phyloP scores from a whole-genome alignment of 768 basidiomycete species.

The Boletellus ananiceps region DNA sequence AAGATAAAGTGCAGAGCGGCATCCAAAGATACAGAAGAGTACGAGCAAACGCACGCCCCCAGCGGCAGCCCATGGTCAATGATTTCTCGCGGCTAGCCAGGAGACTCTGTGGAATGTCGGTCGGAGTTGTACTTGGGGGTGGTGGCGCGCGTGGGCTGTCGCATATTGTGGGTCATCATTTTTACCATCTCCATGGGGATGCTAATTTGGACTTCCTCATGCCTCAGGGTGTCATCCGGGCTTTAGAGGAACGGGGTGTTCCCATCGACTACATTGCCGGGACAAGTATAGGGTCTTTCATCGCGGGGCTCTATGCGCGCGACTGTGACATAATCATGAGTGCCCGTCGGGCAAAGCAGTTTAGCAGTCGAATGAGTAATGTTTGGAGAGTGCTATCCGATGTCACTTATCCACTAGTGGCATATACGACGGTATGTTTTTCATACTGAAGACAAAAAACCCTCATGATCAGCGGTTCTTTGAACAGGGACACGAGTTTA shows the following conservation, averaged over 20 bases:
- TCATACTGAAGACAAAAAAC: background rate
- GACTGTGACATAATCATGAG: constrained; percentile 89
- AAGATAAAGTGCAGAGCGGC: constrained; percentile 84
- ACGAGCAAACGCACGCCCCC: constrained; percentile 56
- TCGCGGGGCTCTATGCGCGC: constrained; percentile 92
- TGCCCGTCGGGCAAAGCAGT: constrained; percentile 84
- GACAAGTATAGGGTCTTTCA: constrained; percentile 89
- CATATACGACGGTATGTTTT: constrained; percentile 62
- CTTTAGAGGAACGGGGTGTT: constrained; percentile 85
- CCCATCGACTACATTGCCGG: constrained; percentile 94
- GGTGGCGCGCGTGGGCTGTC: constrained; percentile 93
- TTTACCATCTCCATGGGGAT: constrained; percentile 8
- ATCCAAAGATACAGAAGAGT: constrained; percentile 83
- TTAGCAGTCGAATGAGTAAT: constrained; percentile 87
- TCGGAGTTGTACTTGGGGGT: constrained; percentile 92
- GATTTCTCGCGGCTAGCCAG: constrained; percentile 93
- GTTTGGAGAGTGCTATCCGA: constrained; percentile 93
- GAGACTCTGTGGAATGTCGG: constrained; percentile 85
- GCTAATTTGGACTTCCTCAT: constrained; percentile 5
- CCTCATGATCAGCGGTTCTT: background rate
- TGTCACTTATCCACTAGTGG: constrained; percentile 75
- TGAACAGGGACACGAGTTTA: constrained; percentile 87
- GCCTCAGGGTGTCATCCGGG: constrained; percentile 81
- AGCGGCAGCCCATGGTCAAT: constrained; percentile 75
- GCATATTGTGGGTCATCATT: constrained; percentile 49